Evolutionary conservation across 1,139 yeast genomes (phyloP).

Genomic region (Pichia sp.): DNA sequence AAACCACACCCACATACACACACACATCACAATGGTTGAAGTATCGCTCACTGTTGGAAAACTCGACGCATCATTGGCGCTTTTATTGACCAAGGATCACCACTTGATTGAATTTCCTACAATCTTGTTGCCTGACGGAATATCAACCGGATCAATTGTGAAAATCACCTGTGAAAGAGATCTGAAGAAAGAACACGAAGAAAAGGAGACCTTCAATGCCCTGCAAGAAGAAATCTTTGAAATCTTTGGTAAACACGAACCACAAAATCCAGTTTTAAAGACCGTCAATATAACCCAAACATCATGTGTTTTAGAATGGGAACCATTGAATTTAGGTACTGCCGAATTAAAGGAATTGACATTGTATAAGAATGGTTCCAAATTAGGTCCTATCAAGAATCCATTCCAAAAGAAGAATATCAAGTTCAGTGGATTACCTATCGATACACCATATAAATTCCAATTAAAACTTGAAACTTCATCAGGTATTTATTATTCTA

Average conservation of each 20-base stretch:
- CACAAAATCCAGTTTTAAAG: conserved; percentile 68
- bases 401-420: conserved; percentile 80
- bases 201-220: conserved; percentile 53
- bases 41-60: conserved; percentile 95
- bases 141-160: conserved; percentile 91
- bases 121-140: conserved; percentile 84
- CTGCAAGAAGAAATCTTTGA: conserved; percentile 74
- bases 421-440: conserved; percentile 87
- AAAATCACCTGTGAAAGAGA: conserved; percentile 85
- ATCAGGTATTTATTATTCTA: conserved; percentile 80
- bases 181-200: conserved; percentile 61
- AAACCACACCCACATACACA: no score
- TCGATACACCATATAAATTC: conserved; percentile 80
- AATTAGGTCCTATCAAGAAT: conserved; percentile 83
- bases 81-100: conserved; percentile 87
- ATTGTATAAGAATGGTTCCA: conserved; percentile 74
- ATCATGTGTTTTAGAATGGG: conserved; percentile 95
- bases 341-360: conserved; percentile 75
- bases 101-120: conserved; percentile 97
- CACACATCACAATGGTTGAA: conserved; percentile 61
- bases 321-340: conserved; percentile 77
- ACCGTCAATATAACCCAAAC: conserved; percentile 89
- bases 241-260: conserved; percentile 72
- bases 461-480: conserved; percentile 82
- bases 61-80: conserved; percentile 91